These are phyloP conservation scores for Kwoniella dendrophila DNA, from an alignment of 768 basidiomycete genomes.

Conservation along the genomic window DNA sequence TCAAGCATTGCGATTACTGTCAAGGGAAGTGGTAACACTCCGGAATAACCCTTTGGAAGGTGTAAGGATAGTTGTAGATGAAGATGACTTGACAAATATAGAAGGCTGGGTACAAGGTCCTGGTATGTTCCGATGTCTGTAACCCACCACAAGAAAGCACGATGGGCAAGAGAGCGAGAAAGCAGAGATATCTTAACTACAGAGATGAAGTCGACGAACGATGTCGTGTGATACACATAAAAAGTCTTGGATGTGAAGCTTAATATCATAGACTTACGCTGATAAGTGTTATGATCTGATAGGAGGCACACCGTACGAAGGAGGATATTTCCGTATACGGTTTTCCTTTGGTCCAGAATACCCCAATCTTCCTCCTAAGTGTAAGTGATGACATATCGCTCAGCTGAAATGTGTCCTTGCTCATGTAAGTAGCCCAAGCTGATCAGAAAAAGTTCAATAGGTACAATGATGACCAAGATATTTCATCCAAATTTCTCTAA, in stretches of 20 bases:
- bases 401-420: neutral
- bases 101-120: constrained; percentile 88
- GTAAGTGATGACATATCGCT: constrained; percentile 57
- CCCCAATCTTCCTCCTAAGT: constrained; percentile 90
- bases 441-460: constrained; percentile 57
- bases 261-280: no score
- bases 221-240: neutral
- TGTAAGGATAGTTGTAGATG: constrained; percentile 77
- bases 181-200: no score
- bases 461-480: constrained; percentile 90
- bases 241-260: no score
- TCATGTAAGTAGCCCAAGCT: neutral
- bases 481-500: constrained; percentile 95
- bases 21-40: constrained; percentile 81
- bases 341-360: constrained; percentile 94
- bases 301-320: constrained; percentile 71
- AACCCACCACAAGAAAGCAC: neutral
- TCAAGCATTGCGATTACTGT: constrained; percentile 71
- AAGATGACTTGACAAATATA: constrained; percentile 85
- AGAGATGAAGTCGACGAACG: no score
- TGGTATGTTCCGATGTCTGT: constrained; percentile 61
- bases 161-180: no score
- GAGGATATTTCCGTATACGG: constrained; percentile 71
- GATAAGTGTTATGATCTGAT: no score
- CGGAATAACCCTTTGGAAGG: constrained; percentile 84